Evolutionary conservation across 257 asterid species (phyloP).

Genomic region (Nicotiana tomentosiformis): DNA sequence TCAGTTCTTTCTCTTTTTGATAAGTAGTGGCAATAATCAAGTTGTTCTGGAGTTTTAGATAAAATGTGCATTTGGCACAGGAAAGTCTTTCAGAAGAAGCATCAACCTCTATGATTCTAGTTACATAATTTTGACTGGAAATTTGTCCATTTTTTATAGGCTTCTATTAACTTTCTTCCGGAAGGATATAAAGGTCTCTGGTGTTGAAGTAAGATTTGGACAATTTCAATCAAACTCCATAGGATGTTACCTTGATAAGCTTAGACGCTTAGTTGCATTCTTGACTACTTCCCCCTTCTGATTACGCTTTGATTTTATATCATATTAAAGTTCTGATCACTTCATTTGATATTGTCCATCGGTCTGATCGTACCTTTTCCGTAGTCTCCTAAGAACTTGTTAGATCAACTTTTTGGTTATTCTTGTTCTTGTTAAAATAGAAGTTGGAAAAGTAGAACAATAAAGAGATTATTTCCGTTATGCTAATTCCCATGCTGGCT

Average conservation of each 20-base stretch:
- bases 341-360: background rate
- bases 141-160: background rate
- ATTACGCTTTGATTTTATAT: background rate
- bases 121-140: background rate
- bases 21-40: background rate
- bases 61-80: background rate
- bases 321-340: background rate
- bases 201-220: background rate
- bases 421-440: background rate
- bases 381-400: background rate
- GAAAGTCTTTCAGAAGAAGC: background rate
- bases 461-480: background rate
- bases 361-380: background rate
- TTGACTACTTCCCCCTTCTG: background rate
- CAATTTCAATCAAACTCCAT: background rate
- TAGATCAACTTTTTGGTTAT: background rate
- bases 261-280: background rate
- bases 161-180: background rate
- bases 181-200: background rate
- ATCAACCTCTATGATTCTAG: background rate
- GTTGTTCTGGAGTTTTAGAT: background rate
- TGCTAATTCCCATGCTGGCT: background rate
- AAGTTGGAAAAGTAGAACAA: background rate
- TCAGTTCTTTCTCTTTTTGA: background rate
- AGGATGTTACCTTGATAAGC: background rate